Evolutionary conservation across 257 asterid species (phyloP).

Genomic region (Lycium barbarum): DNA sequence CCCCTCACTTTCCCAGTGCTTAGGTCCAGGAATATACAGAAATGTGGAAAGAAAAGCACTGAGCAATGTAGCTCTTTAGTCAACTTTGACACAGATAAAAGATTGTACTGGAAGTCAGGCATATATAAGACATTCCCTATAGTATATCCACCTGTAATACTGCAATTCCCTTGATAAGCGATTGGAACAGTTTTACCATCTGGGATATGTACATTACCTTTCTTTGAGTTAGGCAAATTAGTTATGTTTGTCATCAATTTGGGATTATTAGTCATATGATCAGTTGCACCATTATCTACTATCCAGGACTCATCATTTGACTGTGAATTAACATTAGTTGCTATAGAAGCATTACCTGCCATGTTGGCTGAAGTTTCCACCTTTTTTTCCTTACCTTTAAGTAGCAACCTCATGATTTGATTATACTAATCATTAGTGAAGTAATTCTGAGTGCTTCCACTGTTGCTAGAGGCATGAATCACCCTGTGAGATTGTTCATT

Average conservation of each 20-base stretch:
- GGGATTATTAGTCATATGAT: background rate
- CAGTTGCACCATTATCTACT: background rate
- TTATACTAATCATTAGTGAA: too few species aligned
- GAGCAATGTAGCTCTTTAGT: background rate
- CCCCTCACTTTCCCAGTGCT: background rate
- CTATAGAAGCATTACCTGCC: too few species aligned
- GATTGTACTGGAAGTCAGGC: background rate
- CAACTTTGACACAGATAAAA: background rate
- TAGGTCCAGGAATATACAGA: background rate
- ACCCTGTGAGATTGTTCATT: too few species aligned
- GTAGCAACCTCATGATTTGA: too few species aligned
- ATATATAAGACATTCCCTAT: background rate
- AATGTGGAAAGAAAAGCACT: background rate
- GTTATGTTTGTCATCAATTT: too few species aligned
- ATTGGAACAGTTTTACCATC: background rate
- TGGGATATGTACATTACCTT: background rate
- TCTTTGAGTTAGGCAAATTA: background rate
- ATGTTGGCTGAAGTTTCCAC: background rate
- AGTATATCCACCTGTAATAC: too few species aligned
- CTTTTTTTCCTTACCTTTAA: background rate
- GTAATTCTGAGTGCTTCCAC: too few species aligned
- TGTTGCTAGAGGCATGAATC: too few species aligned
- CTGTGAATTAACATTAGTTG: too few species aligned
- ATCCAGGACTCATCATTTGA: background rate
- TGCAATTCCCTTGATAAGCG: background rate